phyloP scores from a whole-genome alignment of 176 grass and related monocot genomes.

The Eleusine indica region DNA sequence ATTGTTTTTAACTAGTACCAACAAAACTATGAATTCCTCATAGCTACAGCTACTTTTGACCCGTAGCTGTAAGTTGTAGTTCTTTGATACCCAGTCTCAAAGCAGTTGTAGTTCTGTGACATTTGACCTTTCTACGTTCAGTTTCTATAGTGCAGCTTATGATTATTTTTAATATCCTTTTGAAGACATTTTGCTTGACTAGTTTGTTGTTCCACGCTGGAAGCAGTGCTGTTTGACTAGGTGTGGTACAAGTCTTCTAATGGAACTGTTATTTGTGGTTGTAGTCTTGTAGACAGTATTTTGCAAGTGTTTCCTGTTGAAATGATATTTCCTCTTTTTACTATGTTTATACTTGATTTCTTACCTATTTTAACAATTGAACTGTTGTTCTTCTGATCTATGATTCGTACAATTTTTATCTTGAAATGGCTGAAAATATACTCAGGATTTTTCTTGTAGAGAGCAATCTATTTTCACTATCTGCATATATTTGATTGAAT shows the following conservation, averaged over 20 bases:
- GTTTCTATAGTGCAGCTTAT: constrained; percentile 31
- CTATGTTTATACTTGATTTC: not conserved
- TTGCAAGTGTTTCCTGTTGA: constrained; percentile 13
- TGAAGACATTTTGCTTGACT: not conserved
- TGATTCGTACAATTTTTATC: not conserved
- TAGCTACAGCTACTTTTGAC: not conserved
- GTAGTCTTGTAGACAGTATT: constrained; percentile 7
- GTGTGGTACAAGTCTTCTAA: not conserved
- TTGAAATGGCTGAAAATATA: not conserved
- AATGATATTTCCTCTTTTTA: constrained; percentile 4
- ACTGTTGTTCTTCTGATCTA: not conserved
- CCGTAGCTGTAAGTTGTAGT: not conserved
- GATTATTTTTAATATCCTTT: not conserved
- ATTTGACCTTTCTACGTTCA: not conserved
- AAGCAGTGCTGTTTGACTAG: not conserved
- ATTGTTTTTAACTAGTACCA: not conserved
- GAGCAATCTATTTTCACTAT: not conserved
- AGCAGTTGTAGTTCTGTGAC: not conserved
- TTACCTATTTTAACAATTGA: not conserved
- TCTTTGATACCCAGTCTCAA: not conserved
- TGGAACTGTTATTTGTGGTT: not conserved
- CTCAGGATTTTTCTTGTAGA: not conserved
- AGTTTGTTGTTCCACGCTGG: not conserved
- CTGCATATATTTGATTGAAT: constrained; percentile 16
- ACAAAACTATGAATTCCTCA: not conserved